Evolutionary conservation across 192 early-diverging fungal species (phyloP).

Genomic region (Dissophora globulifera): DNA sequence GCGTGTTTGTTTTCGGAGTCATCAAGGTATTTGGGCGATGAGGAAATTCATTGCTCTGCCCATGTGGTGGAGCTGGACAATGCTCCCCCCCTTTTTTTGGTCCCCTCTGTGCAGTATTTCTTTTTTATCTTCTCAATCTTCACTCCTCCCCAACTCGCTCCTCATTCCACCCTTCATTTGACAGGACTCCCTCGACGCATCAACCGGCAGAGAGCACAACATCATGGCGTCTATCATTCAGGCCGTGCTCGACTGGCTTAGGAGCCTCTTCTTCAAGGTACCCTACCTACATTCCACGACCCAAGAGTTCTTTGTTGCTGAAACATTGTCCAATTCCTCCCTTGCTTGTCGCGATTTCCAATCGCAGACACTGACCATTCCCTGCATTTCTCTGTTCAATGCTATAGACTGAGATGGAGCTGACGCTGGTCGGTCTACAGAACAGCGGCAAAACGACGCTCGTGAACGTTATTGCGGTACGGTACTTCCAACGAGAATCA

Average conservation of each 20-base stretch:
- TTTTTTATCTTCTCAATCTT: no score
- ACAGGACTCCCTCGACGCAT: neutral
- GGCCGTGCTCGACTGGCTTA: conserved; percentile 76
- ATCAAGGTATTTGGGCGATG: no score
- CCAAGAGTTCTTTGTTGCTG: neutral
- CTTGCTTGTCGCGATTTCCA: neutral
- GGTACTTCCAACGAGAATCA: conserved; percentile 15
- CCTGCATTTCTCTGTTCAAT: no score
- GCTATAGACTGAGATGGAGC: conserved; percentile 82
- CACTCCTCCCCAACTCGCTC: neutral
- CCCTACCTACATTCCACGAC: neutral
- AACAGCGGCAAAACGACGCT: conserved; percentile 90
- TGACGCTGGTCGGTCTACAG: conserved; percentile 88
- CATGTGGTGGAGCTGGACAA: no score
- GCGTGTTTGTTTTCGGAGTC: no score
- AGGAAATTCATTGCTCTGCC: no score
- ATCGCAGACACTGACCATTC: no score
- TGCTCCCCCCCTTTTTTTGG: no score
- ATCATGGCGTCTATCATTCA: conserved; percentile 67
- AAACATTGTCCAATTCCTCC: no score
- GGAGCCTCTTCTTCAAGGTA: conserved; percentile 85
- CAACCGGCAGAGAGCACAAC: neutral
- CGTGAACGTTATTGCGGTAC: conserved; percentile 86
- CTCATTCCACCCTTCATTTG: neutral
- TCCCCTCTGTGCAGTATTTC: no score